Evolutionary conservation across 1,284 basidiomycete genomes (phyloP), one percentile per base, ranked within the genome.

Genomic region (Naganishia sp.): DNA sequence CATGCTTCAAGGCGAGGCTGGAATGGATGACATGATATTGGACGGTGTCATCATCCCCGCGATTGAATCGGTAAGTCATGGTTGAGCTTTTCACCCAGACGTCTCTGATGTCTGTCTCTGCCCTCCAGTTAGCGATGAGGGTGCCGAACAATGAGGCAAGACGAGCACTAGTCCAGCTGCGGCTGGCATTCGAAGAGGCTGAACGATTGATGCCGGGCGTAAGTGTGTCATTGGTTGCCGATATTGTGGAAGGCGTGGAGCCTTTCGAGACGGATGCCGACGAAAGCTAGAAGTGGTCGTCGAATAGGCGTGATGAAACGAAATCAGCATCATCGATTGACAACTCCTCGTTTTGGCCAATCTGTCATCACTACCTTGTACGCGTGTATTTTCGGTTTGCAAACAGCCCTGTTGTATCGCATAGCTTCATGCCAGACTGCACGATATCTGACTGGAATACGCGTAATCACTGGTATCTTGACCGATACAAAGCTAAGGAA

Each of bases 1-100:
- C 23, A 43, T 10, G n/a, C n/a, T 42, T 10, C 54, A 32, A 23
- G 68, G 72, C 28, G 74, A 76, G 41, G 76, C 79, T 23, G 89
- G 90, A 56, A 84, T 90, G 50, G 88, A 89, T 13, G 90, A 91
- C 73, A 90, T 89, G 28, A 95, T 97, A 87, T 82, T 96, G 53
- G 92, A 95, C 74, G 92, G 91, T n/a, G 94, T 97, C 41, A 88
- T 96, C 67, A 81, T 95, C 43, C 94, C 94, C 25, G 93, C 92
- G 18, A 88, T 96, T 71, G 90, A 90, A 62, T 94, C 90, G 71
- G 94, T 95, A 72, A 79, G 88, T 83, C 0, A 17, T 60, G 57
- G 57, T 41, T 18, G 25, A 58, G 46, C 41, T 65, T 23, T 57
- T 21, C 50, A 21, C 25, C 32, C 3, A 6, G 10, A 35, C 47